Percentiles rank a stretch among this genome's conserved stretches.
Evolutionary conservation across 106 monocot genomes (phyloP).

Genomic region (Phalaenopsis aphrodite): DNA sequence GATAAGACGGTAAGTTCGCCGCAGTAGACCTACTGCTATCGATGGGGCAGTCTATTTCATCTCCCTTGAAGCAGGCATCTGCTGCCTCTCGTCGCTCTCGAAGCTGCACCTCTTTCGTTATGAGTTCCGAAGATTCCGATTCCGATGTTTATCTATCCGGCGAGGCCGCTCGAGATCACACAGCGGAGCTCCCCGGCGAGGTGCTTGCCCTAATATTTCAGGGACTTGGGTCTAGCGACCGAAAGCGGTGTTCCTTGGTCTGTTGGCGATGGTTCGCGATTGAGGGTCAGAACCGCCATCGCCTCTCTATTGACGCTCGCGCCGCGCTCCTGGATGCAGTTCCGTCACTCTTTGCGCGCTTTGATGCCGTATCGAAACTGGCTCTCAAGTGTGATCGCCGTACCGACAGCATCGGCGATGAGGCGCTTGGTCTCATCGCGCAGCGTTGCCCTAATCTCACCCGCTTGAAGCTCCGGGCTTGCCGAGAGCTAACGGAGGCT

Average conservation of each 20-base stretch:
- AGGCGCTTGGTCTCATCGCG: conserved; percentile 39
- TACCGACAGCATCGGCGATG: conserved; percentile 58
- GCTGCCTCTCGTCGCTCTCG: conserved; percentile 1
- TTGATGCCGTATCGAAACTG: conserved; percentile 51
- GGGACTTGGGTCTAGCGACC: conserved; percentile 45
- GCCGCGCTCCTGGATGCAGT: conserved; percentile 29
- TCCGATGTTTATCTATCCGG: neutral
- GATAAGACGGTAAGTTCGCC: neutral
- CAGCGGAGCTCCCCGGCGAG: conserved; percentile 62
- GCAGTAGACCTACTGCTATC: neutral
- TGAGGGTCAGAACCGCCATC: conserved; percentile 59
- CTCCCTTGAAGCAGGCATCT: neutral
- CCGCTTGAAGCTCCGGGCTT: conserved; percentile 69
- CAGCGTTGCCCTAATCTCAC: conserved; percentile 39
- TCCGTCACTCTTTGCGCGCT: conserved; percentile 39
- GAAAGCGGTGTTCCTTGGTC: conserved; percentile 79
- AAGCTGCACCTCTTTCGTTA: neutral
- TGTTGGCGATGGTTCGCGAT: conserved; percentile 62
- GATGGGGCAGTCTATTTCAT: conserved; percentile 24
- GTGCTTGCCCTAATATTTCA: conserved; percentile 66
- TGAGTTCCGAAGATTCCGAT: neutral
- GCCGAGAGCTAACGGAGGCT: conserved; percentile 44
- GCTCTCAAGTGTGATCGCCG: conserved; percentile 66
- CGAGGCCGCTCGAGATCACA: conserved; percentile 21
- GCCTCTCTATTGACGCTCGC: conserved; percentile 63